A percentile compares a stretch with the other conserved stretches of the same genome.
Conservation (phyloP, 148 eudicot species). For the Rhododendron simsii region DNA sequence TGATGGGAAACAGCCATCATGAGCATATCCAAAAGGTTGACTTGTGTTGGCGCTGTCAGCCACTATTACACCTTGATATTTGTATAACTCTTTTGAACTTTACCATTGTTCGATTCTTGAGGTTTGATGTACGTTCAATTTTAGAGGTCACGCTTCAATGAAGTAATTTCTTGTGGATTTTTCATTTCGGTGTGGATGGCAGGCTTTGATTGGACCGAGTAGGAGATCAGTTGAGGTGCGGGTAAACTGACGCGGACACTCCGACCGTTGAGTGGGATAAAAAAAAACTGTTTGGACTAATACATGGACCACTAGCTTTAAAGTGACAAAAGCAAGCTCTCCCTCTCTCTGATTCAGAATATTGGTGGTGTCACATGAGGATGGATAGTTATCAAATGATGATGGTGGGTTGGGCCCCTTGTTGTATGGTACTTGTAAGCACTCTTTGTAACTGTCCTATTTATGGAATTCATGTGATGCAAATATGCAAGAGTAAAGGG, state of each 20-base stretch:
- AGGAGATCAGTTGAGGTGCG: rapidly evolving
- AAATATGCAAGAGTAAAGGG: not conserved
- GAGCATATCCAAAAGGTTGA: constrained; percentile 16
- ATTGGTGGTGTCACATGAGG: constrained; percentile 1
- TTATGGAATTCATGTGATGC: not conserved
- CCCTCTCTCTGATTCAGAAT: not conserved
- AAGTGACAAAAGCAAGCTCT: not conserved
- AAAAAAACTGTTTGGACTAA: not conserved
- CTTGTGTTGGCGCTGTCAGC: constrained; percentile 17
- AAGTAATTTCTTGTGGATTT: too few species aligned
- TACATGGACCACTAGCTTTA: constrained; percentile 3
- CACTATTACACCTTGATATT: constrained; percentile 14
- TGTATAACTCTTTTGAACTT: not conserved
- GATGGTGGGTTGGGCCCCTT: constrained; percentile 9
- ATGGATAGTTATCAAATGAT: constrained; percentile 6
- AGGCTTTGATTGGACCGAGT: rapidly evolving
- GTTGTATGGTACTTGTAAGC: not conserved
- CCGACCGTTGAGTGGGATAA: too few species aligned
- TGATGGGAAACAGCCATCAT: constrained; percentile 19
- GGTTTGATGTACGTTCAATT: too few species aligned
- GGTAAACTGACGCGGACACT: rapidly evolving
- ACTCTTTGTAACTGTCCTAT: not conserved
- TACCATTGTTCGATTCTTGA: not conserved
- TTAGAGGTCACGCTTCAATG: too few species aligned
- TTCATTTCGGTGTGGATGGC: too few species aligned